Conservation (phyloP, 306 rosid genomes). For the Ochetophila trinervis region DNA sequence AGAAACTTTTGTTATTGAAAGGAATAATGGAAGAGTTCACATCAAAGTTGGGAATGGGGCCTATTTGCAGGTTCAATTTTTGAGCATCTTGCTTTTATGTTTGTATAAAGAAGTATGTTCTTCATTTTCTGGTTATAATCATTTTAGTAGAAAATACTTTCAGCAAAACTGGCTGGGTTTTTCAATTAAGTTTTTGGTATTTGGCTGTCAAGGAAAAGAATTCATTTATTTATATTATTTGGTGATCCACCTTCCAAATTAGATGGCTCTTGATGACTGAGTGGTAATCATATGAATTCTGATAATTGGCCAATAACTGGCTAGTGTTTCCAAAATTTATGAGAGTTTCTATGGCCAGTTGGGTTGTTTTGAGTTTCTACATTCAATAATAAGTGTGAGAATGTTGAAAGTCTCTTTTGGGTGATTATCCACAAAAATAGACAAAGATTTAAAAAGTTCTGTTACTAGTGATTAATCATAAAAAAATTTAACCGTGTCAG, state of each 20-base stretch:
- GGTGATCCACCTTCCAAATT: neutral
- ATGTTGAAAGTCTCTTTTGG: too few relatives aligned
- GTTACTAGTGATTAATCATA: neutral
- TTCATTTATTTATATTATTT: neutral
- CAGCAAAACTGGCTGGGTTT: neutral
- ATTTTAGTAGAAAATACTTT: neutral
- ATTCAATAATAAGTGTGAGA: neutral
- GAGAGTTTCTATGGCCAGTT: too few relatives aligned
- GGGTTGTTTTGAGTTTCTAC: too few relatives aligned
- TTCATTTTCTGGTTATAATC: neutral
- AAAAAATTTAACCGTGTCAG: neutral
- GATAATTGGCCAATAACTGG: too few relatives aligned
- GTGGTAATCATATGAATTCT: too few relatives aligned
- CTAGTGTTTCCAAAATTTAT: neutral
- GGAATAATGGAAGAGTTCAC: slow-evolving; percentile 59
- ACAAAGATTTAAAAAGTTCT: too few relatives aligned
- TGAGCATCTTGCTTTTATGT: slow-evolving; percentile 13
- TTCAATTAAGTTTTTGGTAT: neutral
- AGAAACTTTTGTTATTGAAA: slow-evolving; percentile 58
- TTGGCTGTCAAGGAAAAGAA: neutral
- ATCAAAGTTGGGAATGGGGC: slow-evolving; percentile 51
- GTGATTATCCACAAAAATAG: too few relatives aligned
- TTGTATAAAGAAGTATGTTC: neutral
- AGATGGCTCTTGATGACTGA: neutral
- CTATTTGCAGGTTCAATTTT: slow-evolving; percentile 62